Base-by-base conservation (phyloP, 2,329 filamentous ascomycete species). In the Penicillium fuscoglaucum region DNA sequence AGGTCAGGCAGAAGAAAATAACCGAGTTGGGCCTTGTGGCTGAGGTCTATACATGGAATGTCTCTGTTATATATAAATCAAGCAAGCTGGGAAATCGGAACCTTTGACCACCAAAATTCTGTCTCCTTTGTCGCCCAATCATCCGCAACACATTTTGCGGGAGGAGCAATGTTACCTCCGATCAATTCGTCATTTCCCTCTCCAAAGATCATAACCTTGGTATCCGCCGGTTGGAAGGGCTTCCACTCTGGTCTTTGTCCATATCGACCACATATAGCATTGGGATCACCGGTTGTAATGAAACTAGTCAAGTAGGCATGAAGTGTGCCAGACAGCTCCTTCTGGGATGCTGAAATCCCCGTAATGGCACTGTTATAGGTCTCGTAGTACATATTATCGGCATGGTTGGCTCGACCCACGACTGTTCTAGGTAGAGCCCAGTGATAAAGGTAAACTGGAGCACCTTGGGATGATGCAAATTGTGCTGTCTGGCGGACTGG, bases 251-350 rank as follows among this genome's bases (percentile, higher is more conserved):
- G 77, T 17, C 73, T 66, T 2, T 68, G 52, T 0, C 52, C 59
- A 39, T 70, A 73, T 4, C 55, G 60, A 4, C 72, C 74, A 2
- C 52, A 24, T 6, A 73, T 56, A 0, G 63, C 69, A 59, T 82
- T 82, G 0, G 80, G 80, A 54, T 81, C 75, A 1, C 80, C 80
- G 4, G 63, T 71, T 1, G 72, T 70, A 54, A 83, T 80, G 48
- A 83, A 83, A 58, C 78, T 82, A 0, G 77, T 78, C 4, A 82
- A 59, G 44, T 83, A 83, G 0, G 78, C 76, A 64, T 83, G 79
- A 3, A 80, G 54, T 0, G 69, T 74, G 3, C 74, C 74, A 0
- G 80, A 71, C 0, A 83, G 57, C 49, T 78, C 72, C 17, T 74
- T 73, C 60, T 82, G 81, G 0, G 73, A 68, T 5, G 64, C 37